Base-by-base conservation (phyloP, 1,284 basidiomycete genomes). In the Schizophyllum commune region DNA sequence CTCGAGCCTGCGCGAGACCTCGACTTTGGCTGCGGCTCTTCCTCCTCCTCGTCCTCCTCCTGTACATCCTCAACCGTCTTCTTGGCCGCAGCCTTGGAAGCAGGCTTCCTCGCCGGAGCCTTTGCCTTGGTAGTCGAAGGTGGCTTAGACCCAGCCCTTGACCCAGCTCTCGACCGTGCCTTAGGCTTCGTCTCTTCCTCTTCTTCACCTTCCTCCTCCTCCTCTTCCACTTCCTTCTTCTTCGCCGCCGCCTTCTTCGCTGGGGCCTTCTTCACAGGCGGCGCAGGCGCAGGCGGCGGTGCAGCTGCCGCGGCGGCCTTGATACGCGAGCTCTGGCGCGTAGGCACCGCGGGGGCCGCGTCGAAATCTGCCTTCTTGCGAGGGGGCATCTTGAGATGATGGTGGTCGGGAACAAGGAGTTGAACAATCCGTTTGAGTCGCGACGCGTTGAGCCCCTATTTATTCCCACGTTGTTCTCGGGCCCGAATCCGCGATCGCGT, bases 281-380 rank as follows among this genome's bases (percentile, higher is more conserved):
- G 54, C 21, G 58, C 33, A 17, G 62, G 34, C 39, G 66, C 59
- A 11, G 65, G 58, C 32, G 65, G n/a, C 1, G 63, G 57, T 11
- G 61, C 58, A 7, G 65, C 62, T 20, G 65, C 62, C 19, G 65
- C 57, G 15, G 68, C 61, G 13, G 68, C 62, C 60, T 69, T 72
- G 22, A 56, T 69, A 65, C 72, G 68, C 34, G 73, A 65, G 60
- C 72, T 73, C 58, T 69, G 63, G 27, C 73, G 69, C 4, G 72
- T 72, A 19, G 73, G 72, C n/a, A 65, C 68, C 51, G 65, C 56
- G 54, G 70, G 58, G 57, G 70, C 57, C 58, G 63, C 62, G 59
- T 63, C 70, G 55, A 67, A 66, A 58, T 65, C 64, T 60, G 68
- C 58, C 67, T 75, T 75, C 59, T 73, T 74, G 59, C 72, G 69